Conservation (phyloP, 495 filamentous ascomycete genomes). For the Trichocladium antarcticum region DNA sequence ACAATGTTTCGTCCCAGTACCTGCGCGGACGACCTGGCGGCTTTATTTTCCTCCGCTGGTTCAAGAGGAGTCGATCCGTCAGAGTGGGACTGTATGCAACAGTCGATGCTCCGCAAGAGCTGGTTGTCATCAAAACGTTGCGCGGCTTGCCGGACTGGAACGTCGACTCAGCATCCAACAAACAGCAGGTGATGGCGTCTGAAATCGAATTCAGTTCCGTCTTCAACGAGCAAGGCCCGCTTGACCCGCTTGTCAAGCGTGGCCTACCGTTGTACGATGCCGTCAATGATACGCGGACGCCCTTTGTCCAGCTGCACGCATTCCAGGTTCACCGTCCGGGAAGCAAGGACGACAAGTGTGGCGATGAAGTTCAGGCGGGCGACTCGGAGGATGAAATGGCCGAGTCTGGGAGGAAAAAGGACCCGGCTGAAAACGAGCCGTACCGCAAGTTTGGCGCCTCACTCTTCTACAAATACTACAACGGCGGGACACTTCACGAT, state of each 20-base stretch:
- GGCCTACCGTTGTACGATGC: not conserved
- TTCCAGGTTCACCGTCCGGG: not conserved
- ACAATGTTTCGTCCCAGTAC: not conserved
- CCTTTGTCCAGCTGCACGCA: slow-evolving; percentile 4
- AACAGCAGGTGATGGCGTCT: not conserved
- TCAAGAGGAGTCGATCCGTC: not conserved
- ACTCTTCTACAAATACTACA: slow-evolving; percentile 17
- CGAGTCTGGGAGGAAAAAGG: not conserved
- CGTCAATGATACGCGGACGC: no score
- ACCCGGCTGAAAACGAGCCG: not conserved
- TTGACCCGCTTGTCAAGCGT: not conserved
- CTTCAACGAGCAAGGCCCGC: no score
- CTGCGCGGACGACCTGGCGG: not conserved
- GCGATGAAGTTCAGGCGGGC: not conserved
- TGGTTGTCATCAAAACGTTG: slow-evolving; percentile 8
- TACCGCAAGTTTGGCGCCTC: not conserved
- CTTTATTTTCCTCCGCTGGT: slow-evolving; percentile 1
- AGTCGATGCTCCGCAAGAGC: slow-evolving; percentile 4
- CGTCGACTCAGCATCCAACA: not conserved
- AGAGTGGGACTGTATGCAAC: slow-evolving; percentile 5
- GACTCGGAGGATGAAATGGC: no score
- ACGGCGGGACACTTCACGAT: slow-evolving; percentile 2
- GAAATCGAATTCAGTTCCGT: slow-evolving; percentile 5
- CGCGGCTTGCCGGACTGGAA: no score
- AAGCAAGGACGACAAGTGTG: no score